A percentile compares a stretch with the other conserved stretches of the same genome.
phyloP scores from a whole-genome alignment of 441 rosid species.

The Kokia cookei region DNA sequence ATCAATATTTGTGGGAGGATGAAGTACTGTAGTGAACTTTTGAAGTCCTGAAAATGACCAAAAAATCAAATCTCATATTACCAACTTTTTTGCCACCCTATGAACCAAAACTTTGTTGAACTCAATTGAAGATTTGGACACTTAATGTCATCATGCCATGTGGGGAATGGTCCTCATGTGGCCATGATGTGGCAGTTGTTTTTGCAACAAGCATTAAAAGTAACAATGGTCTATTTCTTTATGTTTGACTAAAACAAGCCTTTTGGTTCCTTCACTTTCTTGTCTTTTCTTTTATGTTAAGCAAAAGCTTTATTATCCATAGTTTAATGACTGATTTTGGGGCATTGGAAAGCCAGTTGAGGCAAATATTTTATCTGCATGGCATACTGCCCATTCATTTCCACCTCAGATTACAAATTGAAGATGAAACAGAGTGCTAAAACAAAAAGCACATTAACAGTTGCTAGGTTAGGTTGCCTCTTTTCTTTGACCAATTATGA shows the following conservation, averaged over 20 bases:
- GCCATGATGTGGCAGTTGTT: neutral
- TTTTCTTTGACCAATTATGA: no score
- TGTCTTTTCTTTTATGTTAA: constrained; percentile 2
- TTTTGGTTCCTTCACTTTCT: no score
- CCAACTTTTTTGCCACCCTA: neutral
- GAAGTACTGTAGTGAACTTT: neutral
- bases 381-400: constrained; percentile 6
- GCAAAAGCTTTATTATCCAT: neutral
- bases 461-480: no score
- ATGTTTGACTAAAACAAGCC: neutral
- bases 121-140: neutral
- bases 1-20: no score
- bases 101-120: neutral
- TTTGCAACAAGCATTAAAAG: neutral
- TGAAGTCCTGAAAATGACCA: neutral
- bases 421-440: no score
- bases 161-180: neutral
- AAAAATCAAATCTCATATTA: neutral
- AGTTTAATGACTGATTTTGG: neutral
- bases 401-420: constrained; percentile 6
- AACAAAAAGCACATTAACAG: no score
- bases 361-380: constrained; percentile 1
- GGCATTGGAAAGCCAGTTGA: neutral
- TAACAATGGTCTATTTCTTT: neutral
- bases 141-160: neutral